Evolutionary conservation across 1,139 yeast genomes (phyloP).

Genomic region (Geotrichum cucujoidarum): DNA sequence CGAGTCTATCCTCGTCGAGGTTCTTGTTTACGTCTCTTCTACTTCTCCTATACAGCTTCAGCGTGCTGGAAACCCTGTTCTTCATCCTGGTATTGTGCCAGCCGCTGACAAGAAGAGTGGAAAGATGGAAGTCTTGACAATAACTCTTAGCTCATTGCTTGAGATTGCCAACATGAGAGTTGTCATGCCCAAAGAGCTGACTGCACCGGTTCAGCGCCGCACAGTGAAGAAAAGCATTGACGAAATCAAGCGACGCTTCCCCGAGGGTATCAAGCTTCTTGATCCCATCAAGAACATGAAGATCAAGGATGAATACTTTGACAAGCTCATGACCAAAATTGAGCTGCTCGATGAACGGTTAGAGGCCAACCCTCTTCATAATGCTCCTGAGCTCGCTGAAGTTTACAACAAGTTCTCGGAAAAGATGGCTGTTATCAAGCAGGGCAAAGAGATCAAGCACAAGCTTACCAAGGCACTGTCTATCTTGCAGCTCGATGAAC

Average conservation of each 20-base stretch:
- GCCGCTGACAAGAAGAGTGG: constrained; percentile 61
- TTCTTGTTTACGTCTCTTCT: constrained; percentile 57
- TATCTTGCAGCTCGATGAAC: constrained; percentile 90
- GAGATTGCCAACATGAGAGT: constrained; percentile 76
- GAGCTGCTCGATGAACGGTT: constrained; percentile 76
- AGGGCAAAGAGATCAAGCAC: constrained; percentile 55
- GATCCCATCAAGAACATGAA: constrained; percentile 93
- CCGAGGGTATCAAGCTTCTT: constrained; percentile 81
- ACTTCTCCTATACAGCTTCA: constrained; percentile 51
- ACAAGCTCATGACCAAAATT: constrained; percentile 63
- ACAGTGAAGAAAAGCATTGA: constrained; percentile 70
- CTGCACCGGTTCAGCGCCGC: constrained; percentile 63
- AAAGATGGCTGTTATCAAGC: constrained; percentile 58
- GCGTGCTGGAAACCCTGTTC: constrained; percentile 52
- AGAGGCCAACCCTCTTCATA: constrained; percentile 62
- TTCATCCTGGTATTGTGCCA: constrained; percentile 88
- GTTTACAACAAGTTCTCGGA: constrained; percentile 59
- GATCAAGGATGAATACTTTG: constrained; percentile 74
- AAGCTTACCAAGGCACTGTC: constrained; percentile 9
- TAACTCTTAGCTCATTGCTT: constrained; percentile 71
- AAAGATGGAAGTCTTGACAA: constrained; percentile 74
- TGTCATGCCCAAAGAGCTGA: constrained; percentile 74
- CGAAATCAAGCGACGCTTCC: constrained; percentile 77
- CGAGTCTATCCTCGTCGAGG: constrained; percentile 83
- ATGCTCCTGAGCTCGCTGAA: constrained; percentile 56